Percentiles rank a stretch among this genome's conserved stretches.
Evolutionary conservation across 176 grass and related monocot genomes (phyloP).

Genomic region (Aegilops tauschii): DNA sequence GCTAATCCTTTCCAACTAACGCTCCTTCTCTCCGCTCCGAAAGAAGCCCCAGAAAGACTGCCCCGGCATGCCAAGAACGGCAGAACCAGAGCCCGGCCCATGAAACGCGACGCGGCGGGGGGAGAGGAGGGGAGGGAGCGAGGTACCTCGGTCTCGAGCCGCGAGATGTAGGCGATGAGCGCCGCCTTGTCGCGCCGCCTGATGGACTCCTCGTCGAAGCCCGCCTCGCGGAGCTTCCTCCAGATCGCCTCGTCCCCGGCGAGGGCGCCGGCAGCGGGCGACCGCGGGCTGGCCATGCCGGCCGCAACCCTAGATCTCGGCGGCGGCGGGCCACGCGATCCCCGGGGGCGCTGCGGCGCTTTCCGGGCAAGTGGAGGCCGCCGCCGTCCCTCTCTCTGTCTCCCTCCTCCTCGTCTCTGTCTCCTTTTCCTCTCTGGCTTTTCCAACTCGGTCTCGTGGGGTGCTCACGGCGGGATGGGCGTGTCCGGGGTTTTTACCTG

Average conservation of each 20-base stretch:
- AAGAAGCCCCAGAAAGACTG: not conserved
- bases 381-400: not conserved
- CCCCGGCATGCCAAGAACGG: not conserved
- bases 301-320: conserved; percentile 65
- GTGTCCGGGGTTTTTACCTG: conserved; percentile 19
- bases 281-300: conserved; percentile 69
- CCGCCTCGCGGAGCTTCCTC: conserved; percentile 69
- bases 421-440: not conserved
- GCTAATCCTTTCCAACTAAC: not conserved
- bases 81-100: not conserved
- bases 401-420: not conserved
- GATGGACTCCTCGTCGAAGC: conserved; percentile 83
- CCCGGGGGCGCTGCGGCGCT: not conserved
- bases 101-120: not conserved
- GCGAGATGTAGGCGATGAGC: conserved; percentile 66
- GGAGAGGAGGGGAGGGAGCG: not conserved
- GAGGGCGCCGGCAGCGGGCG: conserved; percentile 1
- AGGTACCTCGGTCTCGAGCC: conserved; percentile 74
- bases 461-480: not conserved
- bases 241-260: conserved; percentile 75
- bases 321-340: conserved; percentile 8
- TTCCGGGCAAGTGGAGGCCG: conserved; percentile 51
- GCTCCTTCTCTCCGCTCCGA: not conserved
- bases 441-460: not conserved
- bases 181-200: conserved; percentile 72